phyloP scores from a whole-genome alignment of 1,284 basidiomycete species.

The Tausonia pullulans region DNA sequence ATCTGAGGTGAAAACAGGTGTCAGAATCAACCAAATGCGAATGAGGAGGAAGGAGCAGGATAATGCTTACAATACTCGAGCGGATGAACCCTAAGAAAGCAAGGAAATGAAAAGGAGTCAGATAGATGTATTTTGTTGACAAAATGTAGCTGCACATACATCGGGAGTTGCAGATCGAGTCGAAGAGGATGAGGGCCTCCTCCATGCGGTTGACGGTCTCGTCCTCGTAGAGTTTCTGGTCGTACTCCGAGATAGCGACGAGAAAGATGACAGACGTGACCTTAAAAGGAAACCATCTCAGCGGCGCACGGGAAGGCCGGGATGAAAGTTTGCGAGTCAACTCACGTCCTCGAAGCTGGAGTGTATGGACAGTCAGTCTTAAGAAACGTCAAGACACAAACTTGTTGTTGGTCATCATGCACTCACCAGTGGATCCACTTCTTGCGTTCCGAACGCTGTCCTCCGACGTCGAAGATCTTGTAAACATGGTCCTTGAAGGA shows the following conservation, averaged over 20 bases:
- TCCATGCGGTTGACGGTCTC: constrained; percentile 69
- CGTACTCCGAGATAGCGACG: constrained; percentile 88
- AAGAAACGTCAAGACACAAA: neutral
- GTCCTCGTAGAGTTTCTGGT: constrained; percentile 70
- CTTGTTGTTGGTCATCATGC: too few species aligned
- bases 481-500: neutral
- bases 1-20: constrained; percentile 27
- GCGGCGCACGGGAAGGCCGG: too few species aligned
- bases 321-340: too few species aligned
- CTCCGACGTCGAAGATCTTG: constrained; percentile 59
- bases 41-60: neutral
- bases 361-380: neutral
- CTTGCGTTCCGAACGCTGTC: constrained; percentile 84
- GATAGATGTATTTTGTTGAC: too few species aligned
- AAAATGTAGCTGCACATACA: constrained; percentile 34
- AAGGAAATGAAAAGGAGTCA: too few species aligned
- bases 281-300: too few species aligned
- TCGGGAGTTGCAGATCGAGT: constrained; percentile 90
- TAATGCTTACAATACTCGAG: neutral
- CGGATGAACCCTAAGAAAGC: neutral
- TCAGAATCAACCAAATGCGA: neutral
- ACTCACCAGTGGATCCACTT: constrained; percentile 49
- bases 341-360: neutral
- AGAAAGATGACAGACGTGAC: constrained; percentile 78
- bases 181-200: constrained; percentile 87